These are phyloP conservation scores for Lachancea lanzarotensis DNA, from an alignment of 805 yeast species.

Conservation along the genomic window DNA sequence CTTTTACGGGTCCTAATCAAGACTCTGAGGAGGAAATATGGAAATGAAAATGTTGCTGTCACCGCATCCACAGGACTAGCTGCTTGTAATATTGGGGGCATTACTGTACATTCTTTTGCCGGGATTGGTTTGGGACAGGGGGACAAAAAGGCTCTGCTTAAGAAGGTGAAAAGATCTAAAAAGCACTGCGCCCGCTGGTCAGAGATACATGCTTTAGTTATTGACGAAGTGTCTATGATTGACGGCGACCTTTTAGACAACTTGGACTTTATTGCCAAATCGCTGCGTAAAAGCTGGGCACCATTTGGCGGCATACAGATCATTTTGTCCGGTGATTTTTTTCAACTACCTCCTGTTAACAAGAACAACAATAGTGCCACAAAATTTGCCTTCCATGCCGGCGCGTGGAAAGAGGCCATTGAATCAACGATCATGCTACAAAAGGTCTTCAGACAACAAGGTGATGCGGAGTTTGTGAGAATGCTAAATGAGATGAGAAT, in stretches of 20 bases:
- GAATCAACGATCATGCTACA: constrained; percentile 50
- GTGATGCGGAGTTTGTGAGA: constrained; percentile 59
- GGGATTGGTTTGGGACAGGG: constrained; percentile 73
- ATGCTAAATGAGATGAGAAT: constrained; percentile 72
- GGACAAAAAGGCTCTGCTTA: constrained; percentile 39
- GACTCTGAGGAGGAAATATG: constrained; percentile 41
- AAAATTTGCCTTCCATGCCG: constrained; percentile 58
- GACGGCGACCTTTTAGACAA: constrained; percentile 63
- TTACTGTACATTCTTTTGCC: constrained; percentile 67
- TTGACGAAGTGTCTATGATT: constrained; percentile 79
- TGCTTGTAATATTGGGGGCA: constrained; percentile 76
- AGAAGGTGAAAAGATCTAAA: constrained; percentile 47
- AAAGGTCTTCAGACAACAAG: constrained; percentile 70
- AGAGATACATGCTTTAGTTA: constrained; percentile 49
- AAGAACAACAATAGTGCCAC: constrained; percentile 28
- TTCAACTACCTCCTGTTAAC: constrained; percentile 64
- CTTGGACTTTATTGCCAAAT: constrained; percentile 52
- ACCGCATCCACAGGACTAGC: constrained; percentile 86
- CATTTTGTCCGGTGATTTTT: constrained; percentile 74
- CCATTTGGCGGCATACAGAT: constrained; percentile 83
- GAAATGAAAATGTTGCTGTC: constrained; percentile 48
- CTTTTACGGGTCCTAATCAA: constrained; percentile 61
- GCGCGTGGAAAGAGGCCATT: constrained; percentile 55
- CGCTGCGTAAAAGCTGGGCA: constrained; percentile 36
- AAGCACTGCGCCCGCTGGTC: constrained; percentile 51